Conservation (phyloP, 2,329 filamentous ascomycete genomes). For the Colletotrichum graminicola region DNA sequence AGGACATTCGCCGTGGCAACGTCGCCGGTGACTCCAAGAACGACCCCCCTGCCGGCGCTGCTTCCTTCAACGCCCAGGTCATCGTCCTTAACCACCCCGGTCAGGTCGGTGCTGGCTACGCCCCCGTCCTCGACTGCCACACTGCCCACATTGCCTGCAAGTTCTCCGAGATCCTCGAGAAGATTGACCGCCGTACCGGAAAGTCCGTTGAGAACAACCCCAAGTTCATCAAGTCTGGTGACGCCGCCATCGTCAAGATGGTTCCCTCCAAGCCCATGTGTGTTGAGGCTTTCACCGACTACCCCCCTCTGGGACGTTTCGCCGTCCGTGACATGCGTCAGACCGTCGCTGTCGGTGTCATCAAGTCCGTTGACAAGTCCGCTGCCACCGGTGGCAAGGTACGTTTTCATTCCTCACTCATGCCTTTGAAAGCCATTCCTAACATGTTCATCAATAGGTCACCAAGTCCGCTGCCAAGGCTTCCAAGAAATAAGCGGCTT, state of each 20-base stretch:
- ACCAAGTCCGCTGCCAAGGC: constrained; percentile 81
- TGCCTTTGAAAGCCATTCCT: neutral
- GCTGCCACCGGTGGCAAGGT: constrained; percentile 70
- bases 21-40: constrained; percentile 99
- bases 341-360: constrained; percentile 93
- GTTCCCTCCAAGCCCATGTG: constrained; percentile 99
- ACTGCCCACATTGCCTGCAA: constrained; percentile 99
- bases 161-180: constrained; percentile 99
- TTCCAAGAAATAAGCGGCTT: constrained; percentile 75
- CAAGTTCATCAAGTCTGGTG: constrained; percentile 99
- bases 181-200: constrained; percentile 99
- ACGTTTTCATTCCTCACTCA: constrained; percentile 48
- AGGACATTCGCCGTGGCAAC: constrained; percentile 99
- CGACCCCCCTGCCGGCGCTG: constrained; percentile 89
- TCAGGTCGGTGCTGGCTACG: constrained; percentile 99
- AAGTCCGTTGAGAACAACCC: constrained; percentile 92
- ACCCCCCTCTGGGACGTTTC: constrained; percentile 99
- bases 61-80: constrained; percentile 99
- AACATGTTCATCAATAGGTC: constrained; percentile 50
- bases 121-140: constrained; percentile 99
- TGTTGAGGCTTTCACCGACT: constrained; percentile 99
- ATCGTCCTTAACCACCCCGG: constrained; percentile 99
- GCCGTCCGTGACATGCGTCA: constrained; percentile 98
- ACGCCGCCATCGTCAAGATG: constrained; percentile 99
- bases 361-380: constrained; percentile 85